Evolutionary conservation across 805 yeast species (phyloP).

Genomic region (Scheffersomyces ergatensis): DNA sequence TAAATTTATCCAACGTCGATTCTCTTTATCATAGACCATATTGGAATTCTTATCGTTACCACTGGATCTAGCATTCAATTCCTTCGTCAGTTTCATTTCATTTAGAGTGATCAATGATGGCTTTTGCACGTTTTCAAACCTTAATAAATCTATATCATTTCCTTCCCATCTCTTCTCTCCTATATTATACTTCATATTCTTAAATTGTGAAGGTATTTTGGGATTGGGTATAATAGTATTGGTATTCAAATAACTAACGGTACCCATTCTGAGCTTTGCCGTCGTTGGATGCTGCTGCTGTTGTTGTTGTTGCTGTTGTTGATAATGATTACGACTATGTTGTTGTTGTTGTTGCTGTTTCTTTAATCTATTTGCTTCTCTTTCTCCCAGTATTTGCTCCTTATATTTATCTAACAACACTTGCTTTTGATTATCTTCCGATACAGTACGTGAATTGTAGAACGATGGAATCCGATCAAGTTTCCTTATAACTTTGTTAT

Average conservation of each 20-base stretch:
- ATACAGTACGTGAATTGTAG: slow-evolving; percentile 18
- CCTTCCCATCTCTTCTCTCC: slow-evolving; percentile 59
- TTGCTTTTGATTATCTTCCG: slow-evolving; percentile 18
- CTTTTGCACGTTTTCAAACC: slow-evolving; percentile 44
- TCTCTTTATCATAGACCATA: slow-evolving; percentile 60
- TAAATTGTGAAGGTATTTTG: slow-evolving; percentile 15
- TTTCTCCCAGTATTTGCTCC: slow-evolving; percentile 17
- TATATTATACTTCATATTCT: slow-evolving; percentile 54
- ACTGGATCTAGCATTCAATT: not conserved
- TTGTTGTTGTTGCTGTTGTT: not conserved
- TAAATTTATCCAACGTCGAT: slow-evolving; percentile 57
- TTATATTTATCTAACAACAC: slow-evolving; percentile 29
- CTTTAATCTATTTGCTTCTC: slow-evolving; percentile 10
- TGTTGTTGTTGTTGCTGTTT: not conserved
- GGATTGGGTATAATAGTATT: slow-evolving; percentile 8
- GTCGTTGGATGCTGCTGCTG: slow-evolving; percentile 9
- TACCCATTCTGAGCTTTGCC: slow-evolving; percentile 20
- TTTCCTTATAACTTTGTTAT: slow-evolving; percentile 32
- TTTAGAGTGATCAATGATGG: slow-evolving; percentile 37
- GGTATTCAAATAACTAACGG: slow-evolving; percentile 26
- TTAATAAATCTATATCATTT: slow-evolving; percentile 53
- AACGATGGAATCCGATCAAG: slow-evolving; percentile 43
- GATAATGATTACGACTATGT: not conserved
- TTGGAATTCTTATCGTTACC: slow-evolving; percentile 18
- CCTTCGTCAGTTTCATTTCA: slow-evolving; percentile 11